A percentile compares a stretch with the other conserved stretches of the same genome.
Evolutionary conservation across 768 basidiomycete genomes (phyloP).

Genomic region (Boletellus ananiceps): DNA sequence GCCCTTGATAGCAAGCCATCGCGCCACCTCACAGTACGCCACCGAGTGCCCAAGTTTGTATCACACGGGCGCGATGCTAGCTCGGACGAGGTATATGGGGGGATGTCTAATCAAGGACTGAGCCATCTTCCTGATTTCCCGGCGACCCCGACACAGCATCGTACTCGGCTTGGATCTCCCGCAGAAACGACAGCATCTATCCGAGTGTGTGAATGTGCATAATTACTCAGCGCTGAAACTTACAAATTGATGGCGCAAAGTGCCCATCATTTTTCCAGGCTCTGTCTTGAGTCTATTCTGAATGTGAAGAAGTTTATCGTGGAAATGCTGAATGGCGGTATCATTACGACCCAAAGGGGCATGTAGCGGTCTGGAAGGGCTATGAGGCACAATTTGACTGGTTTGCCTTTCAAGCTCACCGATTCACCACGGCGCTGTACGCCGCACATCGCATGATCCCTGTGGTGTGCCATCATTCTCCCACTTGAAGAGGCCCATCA

Average conservation of each 20-base stretch:
- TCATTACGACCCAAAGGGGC: slow-evolving; percentile 45
- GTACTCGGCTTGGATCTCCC: slow-evolving; percentile 54
- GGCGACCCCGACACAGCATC: slow-evolving; percentile 5
- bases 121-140: not conserved
- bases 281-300: slow-evolving; percentile 72
- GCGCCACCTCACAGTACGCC: no score
- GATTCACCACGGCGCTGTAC: slow-evolving; percentile 52
- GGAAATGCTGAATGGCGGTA: slow-evolving; percentile 76
- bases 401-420: slow-evolving; percentile 26
- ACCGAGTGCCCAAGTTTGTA: not conserved
- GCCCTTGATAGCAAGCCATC: no score
- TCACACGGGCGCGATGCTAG: no score
- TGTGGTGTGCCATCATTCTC: slow-evolving; percentile 13
- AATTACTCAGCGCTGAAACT: slow-evolving; percentile 13
- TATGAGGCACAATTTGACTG: not conserved
- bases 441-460: slow-evolving; percentile 69
- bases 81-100: not conserved
- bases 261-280: slow-evolving; percentile 62
- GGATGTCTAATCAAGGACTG: not conserved
- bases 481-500: not conserved
- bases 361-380: slow-evolving; percentile 36
- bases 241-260: slow-evolving; percentile 67
- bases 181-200: slow-evolving; percentile 63
- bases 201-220: not conserved
- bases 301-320: slow-evolving; percentile 81